Base-by-base conservation (phyloP, 1,284 basidiomycete species). In the Fomitopsis betulina region DNA sequence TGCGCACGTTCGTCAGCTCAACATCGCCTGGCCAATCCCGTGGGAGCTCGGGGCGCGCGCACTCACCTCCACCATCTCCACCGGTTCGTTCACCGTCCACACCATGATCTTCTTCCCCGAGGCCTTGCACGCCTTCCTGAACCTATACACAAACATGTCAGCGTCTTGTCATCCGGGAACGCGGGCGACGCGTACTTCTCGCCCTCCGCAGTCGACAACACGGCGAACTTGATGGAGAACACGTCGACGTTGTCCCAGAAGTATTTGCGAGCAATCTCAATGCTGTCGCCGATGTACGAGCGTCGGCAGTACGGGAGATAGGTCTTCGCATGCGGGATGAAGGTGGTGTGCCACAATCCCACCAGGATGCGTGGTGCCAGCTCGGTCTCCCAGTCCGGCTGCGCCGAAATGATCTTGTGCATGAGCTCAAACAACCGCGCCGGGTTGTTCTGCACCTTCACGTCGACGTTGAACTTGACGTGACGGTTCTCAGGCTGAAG, bases 81-180 rank as follows among this genome's bases (percentile, higher is more conserved):
- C 85, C 10, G 87, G 85, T 51, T 89, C 83, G 71, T 98, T 99
- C 32, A 98, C 96, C 0, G 96, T 99, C 97, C 97, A 99, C 12
- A 96, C 93, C 83, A 95, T 89, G 50, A 98, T 68, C 67, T 84
- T 84, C 82, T 99, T 99, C 23, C 90, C 90, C 0, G 84, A 87
- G 17, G 70, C 75, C 70, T 86, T 86, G 72, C 93, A 95, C 62
- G 96, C 90, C 51, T 79, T 75, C 56, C 89, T 79, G 75, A 98
- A 98, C 63, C 82, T 85, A 64, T 67, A 58, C n/a, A 25, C 0
- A 13, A 43, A 51, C 33, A 37, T n/a, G 42, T 21, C 37, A 23
- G n/a, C 50, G 30, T 8, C 17, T n/a, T 13, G 27, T 25, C 21
- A 27, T 23, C 10, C 32, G 43, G n/a, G 54, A 30, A n/a, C 7